phyloP scores from a whole-genome alignment of 768 basidiomycete species.

The Leccinum aurantiacum region DNA sequence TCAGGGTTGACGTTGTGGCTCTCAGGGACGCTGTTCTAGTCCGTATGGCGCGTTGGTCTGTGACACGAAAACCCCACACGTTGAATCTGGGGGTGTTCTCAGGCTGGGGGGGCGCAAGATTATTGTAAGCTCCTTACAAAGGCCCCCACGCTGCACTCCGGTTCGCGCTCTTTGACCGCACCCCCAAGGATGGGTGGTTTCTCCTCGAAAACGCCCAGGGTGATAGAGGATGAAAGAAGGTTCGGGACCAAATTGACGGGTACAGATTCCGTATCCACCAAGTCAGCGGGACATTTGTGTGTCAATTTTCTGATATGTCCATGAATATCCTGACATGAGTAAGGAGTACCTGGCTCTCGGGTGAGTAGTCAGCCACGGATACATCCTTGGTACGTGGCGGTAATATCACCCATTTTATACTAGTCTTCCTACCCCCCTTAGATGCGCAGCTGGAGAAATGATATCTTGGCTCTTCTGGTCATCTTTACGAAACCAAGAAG shows the following conservation, averaged over 20 bases:
- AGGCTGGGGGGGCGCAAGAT: background rate
- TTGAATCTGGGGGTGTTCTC: background rate
- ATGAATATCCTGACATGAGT: constrained; percentile 16
- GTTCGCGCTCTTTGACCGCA: constrained; percentile 15
- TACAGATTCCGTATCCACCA: constrained; percentile 17
- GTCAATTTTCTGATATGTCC: constrained; percentile 11
- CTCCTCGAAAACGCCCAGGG: background rate
- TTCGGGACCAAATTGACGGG: background rate
- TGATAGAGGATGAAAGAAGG: background rate
- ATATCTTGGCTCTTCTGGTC: constrained; percentile 3
- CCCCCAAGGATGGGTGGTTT: background rate
- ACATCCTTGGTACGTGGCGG: constrained; percentile 14
- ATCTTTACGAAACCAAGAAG: constrained; percentile 19
- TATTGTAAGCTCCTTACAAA: background rate
- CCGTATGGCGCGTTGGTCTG: background rate
- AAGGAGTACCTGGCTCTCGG: constrained; percentile 1
- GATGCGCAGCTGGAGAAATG: constrained; percentile 15
- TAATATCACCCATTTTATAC: constrained; percentile 21
- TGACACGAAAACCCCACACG: constrained; percentile 1
- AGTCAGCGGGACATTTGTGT: constrained; percentile 10
- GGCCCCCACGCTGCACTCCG: constrained; percentile 1
- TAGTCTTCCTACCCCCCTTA: background rate
- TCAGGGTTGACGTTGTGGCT: background rate
- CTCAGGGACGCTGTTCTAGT: constrained; percentile 2
- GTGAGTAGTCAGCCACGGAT: constrained; percentile 2